A percentile compares a stretch with the other conserved stretches of the same genome.
phyloP scores from a whole-genome alignment of 2,329 filamentous ascomycete genomes.

The Colletotrichum liriopes region DNA sequence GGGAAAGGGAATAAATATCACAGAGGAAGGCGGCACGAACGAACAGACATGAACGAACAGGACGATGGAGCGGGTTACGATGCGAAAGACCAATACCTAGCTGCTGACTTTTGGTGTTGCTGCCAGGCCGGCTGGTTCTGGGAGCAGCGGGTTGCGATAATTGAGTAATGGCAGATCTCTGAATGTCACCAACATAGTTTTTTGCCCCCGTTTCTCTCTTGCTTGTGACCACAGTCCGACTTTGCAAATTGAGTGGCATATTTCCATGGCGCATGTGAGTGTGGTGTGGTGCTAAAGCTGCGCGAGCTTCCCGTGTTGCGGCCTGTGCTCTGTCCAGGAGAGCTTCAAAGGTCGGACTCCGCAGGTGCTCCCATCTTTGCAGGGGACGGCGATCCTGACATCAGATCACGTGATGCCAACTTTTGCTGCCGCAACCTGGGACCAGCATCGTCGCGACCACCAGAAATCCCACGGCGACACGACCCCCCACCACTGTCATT shows the following conservation, averaged over 20 bases:
- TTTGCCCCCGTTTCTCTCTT: too few species aligned
- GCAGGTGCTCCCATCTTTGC: background rate
- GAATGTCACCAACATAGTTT: background rate
- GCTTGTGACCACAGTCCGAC: background rate
- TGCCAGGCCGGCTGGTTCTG: constrained; percentile 43
- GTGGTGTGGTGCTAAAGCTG: background rate
- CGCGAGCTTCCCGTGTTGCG: background rate
- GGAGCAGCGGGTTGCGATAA: constrained; percentile 42
- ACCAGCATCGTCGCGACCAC: constrained; percentile 25
- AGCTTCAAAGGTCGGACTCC: background rate
- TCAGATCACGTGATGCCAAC: constrained; percentile 42
- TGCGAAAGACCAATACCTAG: constrained; percentile 44
- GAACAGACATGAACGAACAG: constrained; percentile 6
- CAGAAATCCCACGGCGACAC: constrained; percentile 13
- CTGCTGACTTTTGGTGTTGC: constrained; percentile 42
- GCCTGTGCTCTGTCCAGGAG: background rate
- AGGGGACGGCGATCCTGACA: constrained; percentile 35
- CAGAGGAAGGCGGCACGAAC: background rate
- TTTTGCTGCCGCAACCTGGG: constrained; percentile 29
- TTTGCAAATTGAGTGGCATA: too few species aligned
- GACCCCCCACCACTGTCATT: constrained; percentile 40
- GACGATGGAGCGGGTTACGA: constrained; percentile 36
- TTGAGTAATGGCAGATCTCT: constrained; percentile 44
- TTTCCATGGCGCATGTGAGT: background rate
- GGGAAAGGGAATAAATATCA: constrained; percentile 29